Conservation (phyloP, 352 stramenopile genomes). For the Phytophthora citrophthora region DNA sequence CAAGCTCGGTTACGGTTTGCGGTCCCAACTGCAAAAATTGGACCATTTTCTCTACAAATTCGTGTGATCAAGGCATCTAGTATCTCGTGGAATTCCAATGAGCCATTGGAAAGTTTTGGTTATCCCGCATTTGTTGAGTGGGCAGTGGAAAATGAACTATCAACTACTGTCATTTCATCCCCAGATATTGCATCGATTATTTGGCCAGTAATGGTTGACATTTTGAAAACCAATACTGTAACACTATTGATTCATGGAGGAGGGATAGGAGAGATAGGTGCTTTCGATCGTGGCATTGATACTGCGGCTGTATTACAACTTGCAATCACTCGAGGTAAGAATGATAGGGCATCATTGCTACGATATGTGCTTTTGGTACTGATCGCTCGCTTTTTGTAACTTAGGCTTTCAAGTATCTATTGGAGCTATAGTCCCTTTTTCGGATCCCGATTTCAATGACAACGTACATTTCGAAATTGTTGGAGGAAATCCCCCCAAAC, state of each 20-base stretch:
- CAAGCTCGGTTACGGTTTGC: conserved; percentile 40
- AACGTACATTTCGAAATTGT: conserved; percentile 24
- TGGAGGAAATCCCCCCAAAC: conserved; percentile 9
- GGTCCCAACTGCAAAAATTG: conserved; percentile 47
- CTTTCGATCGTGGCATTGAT: conserved; percentile 39
- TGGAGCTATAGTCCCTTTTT: conserved; percentile 16
- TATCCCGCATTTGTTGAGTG: conserved; percentile 37
- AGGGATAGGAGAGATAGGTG: conserved; percentile 53
- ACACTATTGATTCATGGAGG: conserved; percentile 48
- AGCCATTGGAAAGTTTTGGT: conserved; percentile 27
- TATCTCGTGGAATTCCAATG: conserved; percentile 14
- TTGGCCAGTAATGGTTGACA: conserved; percentile 1
- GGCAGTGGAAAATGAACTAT: conserved; percentile 28
- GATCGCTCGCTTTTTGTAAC: neutral
- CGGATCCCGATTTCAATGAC: conserved; percentile 24
- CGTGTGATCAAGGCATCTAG: conserved; percentile 27
- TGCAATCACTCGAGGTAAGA: conserved; percentile 44
- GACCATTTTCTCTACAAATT: conserved; percentile 51
- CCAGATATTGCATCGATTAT: conserved; percentile 39
- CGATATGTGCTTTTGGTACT: neutral
- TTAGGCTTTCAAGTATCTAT: conserved; percentile 16
- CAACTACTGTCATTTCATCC: conserved; percentile 34
- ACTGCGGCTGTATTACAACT: conserved; percentile 45
- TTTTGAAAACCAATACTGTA: conserved; percentile 4
- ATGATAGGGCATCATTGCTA: neutral